phyloP scores from a whole-genome alignment of 305 asterid genomes.

The Fraxinus velutina region DNA sequence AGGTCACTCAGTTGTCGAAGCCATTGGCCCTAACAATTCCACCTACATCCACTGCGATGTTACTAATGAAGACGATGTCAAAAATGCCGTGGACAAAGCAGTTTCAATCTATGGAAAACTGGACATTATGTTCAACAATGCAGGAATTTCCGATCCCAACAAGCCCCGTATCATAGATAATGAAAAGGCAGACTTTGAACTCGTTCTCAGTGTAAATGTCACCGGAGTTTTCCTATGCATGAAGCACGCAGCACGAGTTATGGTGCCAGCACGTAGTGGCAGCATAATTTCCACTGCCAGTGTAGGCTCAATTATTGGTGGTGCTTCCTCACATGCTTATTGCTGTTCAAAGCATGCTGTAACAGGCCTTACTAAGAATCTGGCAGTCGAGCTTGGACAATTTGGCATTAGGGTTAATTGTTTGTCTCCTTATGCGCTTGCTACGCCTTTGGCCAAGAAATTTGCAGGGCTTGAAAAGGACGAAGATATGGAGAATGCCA shows the following conservation, averaged over 20 bases:
- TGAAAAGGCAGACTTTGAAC: constrained; percentile 29
- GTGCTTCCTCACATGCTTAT: constrained; percentile 43
- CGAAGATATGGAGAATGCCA: constrained; percentile 26
- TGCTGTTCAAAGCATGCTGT: constrained; percentile 51
- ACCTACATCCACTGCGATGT: constrained; percentile 46
- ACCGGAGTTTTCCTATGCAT: constrained; percentile 44
- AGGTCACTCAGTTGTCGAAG: constrained; percentile 27
- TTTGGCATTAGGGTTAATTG: constrained; percentile 67
- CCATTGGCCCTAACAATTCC: constrained; percentile 29
- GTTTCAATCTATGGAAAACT: constrained; percentile 43
- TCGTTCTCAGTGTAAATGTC: constrained; percentile 36
- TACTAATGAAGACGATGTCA: constrained; percentile 37
- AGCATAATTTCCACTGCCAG: constrained; percentile 49
- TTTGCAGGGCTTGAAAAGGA: constrained; percentile 16
- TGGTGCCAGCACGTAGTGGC: constrained; percentile 49
- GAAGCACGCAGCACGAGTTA: constrained; percentile 52
- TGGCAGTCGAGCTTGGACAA: constrained; percentile 52
- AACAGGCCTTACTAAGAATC: constrained; percentile 43
- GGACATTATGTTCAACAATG: constrained; percentile 65
- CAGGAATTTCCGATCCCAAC: constrained; percentile 26
- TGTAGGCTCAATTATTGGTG: constrained; percentile 29
- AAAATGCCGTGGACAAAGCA: constrained; percentile 35
- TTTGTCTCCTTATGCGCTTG: constrained; percentile 41
- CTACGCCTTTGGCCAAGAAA: constrained; percentile 27
- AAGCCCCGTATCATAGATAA: constrained; percentile 26